A percentile compares a stretch with the other conserved stretches of the same genome.
Evolutionary conservation across 305 asterid genomes (phyloP).

Genomic region (Petunia hybrid): DNA sequence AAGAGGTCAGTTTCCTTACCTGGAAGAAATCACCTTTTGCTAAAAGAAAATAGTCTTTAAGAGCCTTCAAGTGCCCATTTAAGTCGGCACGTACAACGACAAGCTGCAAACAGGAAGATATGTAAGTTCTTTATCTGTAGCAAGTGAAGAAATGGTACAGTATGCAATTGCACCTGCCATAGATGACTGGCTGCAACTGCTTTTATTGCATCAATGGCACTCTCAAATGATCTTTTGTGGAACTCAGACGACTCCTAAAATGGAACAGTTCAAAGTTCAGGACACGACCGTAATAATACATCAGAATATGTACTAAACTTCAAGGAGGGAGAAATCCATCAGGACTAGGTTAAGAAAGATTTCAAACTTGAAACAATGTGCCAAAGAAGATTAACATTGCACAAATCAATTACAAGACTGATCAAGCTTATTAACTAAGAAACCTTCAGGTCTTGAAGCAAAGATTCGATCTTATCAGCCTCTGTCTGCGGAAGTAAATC

Average conservation of each 20-base stretch:
- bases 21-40: conserved; percentile 99
- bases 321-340: conserved; percentile 24
- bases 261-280: conserved; percentile 6
- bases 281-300: background rate
- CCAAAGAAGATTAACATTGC: background rate
- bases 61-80: conserved; percentile 98
- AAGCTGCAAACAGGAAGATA: conserved; percentile 68
- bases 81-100: conserved; percentile 97
- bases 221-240: conserved; percentile 94
- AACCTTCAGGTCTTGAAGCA: conserved; percentile 95
- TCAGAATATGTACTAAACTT: conserved; percentile 11
- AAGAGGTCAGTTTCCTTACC: conserved; percentile 52
- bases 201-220: conserved; percentile 77
- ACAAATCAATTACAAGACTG: conserved; percentile 7
- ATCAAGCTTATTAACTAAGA: conserved; percentile 3
- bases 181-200: conserved; percentile 98
- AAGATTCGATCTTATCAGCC: conserved; percentile 90
- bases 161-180: conserved; percentile 82
- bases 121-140: conserved; percentile 34
- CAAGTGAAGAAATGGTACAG: conserved; percentile 33
- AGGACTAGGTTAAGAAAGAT: conserved; percentile 1
- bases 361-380: conserved; percentile 10
- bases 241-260: conserved; percentile 93
- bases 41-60: conserved; percentile 95
- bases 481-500: conserved; percentile 95